Percentiles rank a stretch among this genome's conserved stretches.
phyloP scores from a whole-genome alignment of 2,329 filamentous ascomycete genomes.

The Camillea tinctor region DNA sequence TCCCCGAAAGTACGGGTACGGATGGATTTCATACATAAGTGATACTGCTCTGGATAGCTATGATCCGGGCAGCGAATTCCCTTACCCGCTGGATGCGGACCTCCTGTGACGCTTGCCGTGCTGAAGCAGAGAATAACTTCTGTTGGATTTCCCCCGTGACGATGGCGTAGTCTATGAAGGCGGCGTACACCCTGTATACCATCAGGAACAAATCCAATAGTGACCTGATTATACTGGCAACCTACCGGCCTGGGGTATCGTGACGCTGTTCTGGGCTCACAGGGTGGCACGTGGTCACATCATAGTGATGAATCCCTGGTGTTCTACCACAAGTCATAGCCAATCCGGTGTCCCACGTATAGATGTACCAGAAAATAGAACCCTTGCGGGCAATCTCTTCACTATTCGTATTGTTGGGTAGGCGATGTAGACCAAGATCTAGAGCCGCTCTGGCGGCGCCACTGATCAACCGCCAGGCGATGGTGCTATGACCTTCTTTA shows the following conservation, averaged over 20 bases:
- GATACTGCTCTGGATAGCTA: slow-evolving; percentile 12
- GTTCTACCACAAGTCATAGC: slow-evolving; percentile 29
- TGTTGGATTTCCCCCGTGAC: slow-evolving; percentile 27
- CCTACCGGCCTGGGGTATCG: slow-evolving; percentile 6
- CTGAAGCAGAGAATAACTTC: slow-evolving; percentile 25
- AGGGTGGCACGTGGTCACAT: slow-evolving; percentile 22
- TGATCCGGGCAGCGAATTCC: slow-evolving; percentile 17
- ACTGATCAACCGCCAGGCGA: slow-evolving; percentile 30
- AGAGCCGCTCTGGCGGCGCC: slow-evolving; percentile 25
- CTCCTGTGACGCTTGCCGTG: slow-evolving; percentile 20
- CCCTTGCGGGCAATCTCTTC: slow-evolving; percentile 8
- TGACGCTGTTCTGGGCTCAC: not conserved
- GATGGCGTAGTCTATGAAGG: slow-evolving; percentile 22
- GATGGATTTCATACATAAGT: slow-evolving; percentile 13
- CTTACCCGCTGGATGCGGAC: slow-evolving; percentile 18
- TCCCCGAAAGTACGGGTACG: not conserved
- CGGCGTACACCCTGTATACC: slow-evolving; percentile 17
- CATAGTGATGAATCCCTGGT: slow-evolving; percentile 29
- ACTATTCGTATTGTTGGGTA: slow-evolving; percentile 10
- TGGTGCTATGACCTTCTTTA: slow-evolving; percentile 26
- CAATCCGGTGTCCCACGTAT: slow-evolving; percentile 29
- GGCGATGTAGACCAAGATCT: slow-evolving; percentile 29
- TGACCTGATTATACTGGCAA: not conserved
- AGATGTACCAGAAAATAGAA: slow-evolving; percentile 30
- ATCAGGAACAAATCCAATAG: slow-evolving; percentile 2